These are phyloP conservation scores for Physaria fendleri DNA, from an alignment of 345 rosid genomes.

Conservation along the genomic window DNA sequence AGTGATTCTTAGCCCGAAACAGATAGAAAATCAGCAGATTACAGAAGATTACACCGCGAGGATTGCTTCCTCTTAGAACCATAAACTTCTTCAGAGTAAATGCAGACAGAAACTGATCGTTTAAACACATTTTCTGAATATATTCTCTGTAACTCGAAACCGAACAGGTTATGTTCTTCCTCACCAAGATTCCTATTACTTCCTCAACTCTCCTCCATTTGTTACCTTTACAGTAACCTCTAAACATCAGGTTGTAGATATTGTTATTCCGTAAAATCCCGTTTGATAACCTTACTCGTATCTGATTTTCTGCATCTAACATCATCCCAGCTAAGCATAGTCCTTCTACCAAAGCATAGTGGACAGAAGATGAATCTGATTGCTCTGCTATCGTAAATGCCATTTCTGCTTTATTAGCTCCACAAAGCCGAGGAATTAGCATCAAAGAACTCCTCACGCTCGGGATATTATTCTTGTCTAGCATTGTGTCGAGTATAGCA, in stretches of 20 bases:
- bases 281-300: conserved; percentile 32
- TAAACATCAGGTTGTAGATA: conserved; percentile 35
- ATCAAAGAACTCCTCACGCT: conserved; percentile 33
- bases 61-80: conserved; percentile 37
- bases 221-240: conserved; percentile 43
- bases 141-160: conserved; percentile 43
- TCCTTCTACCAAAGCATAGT: conserved; percentile 46
- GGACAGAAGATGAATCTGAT: conserved; percentile 22
- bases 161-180: conserved; percentile 39
- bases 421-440: conserved; percentile 51
- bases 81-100: conserved; percentile 46
- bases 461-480: conserved; percentile 31
- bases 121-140: conserved; percentile 45
- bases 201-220: conserved; percentile 38
- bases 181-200: conserved; percentile 40
- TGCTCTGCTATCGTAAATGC: conserved; percentile 37
- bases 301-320: conserved; percentile 40
- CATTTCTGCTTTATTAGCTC: conserved; percentile 29
- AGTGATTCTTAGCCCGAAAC: conserved; percentile 33
- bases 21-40: conserved; percentile 57
- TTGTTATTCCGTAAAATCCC: conserved; percentile 33
- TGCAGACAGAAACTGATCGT: conserved; percentile 35
- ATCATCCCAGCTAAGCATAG: conserved; percentile 45
- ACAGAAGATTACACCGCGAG: conserved; percentile 28
- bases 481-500: conserved; percentile 33